A percentile compares a stretch with the other conserved stretches of the same genome.
phyloP scores from a whole-genome alignment of 768 basidiomycete species.

The Boletus huronensis region DNA sequence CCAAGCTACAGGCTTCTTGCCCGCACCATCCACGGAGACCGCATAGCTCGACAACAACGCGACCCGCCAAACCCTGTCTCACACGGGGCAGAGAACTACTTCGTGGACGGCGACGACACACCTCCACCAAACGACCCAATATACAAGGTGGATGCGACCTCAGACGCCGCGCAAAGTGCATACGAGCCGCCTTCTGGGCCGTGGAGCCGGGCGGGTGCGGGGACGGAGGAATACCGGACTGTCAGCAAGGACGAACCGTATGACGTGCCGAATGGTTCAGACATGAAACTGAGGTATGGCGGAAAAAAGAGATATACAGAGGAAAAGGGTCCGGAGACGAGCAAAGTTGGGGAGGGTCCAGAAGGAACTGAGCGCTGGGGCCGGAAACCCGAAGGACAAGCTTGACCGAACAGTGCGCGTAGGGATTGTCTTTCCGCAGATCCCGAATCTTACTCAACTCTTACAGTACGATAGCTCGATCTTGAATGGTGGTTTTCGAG shows the following conservation, averaged over 20 bases:
- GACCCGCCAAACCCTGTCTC: conserved; percentile 5
- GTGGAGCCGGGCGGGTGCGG: conserved; percentile 41
- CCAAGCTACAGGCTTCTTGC: not conserved
- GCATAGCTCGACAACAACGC: not conserved
- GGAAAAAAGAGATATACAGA: conserved; percentile 13
- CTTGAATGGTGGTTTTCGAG: not conserved
- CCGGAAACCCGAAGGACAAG: conserved; percentile 30
- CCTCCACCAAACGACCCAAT: conserved; percentile 40
- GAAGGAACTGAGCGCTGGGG: conserved; percentile 37
- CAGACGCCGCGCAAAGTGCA: conserved; percentile 44
- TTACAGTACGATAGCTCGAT: not conserved
- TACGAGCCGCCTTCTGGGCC: conserved; percentile 47
- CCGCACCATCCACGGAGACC: conserved; percentile 5
- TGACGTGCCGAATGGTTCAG: conserved; percentile 6
- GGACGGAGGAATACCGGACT: conserved; percentile 30
- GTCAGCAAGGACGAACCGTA: conserved; percentile 27
- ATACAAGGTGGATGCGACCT: conserved; percentile 45
- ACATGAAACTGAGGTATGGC: conserved; percentile 21
- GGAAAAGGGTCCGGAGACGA: conserved; percentile 35
- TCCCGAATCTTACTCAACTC: not conserved
- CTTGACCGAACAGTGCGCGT: conserved; percentile 4
- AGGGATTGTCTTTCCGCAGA: not conserved
- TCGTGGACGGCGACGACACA: conserved; percentile 45
- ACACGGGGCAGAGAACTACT: conserved; percentile 43
- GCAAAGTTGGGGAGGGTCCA: conserved; percentile 35